Base-by-base conservation (phyloP, 768 basidiomycete species). In the Cystobasidium tubakii region DNA sequence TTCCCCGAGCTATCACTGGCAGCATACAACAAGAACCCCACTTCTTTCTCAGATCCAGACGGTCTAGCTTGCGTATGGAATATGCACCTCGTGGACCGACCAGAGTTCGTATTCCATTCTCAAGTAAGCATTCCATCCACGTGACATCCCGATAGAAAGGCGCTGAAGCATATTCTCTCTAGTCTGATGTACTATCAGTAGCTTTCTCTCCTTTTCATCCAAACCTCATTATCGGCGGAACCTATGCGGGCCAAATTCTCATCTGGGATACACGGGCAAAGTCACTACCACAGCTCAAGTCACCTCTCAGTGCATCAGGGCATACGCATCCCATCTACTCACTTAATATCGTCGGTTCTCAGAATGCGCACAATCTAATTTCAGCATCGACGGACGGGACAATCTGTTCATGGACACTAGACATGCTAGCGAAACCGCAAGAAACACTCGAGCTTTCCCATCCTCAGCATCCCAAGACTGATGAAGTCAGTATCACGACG, bases 281-380 rank as follows among this genome's bases (percentile, higher is more conserved):
- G 0, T 95, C 95, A 80, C 84, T 97, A 1, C 96, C 96, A 0
- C 92, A 98, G 1, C 84, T 97, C 62, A 99, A 98, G 83, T 96
- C 96, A 4, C 96, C 96, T 0, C 82, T 98, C 46, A 96, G 94
- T 19, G 92, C 94, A 0, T 88, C 92, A 33, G 96, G 96, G 0
- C 96, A 99, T 80, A 98, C 96, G 1, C 95, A 99, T 82, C 96
- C 96, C 0, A 91, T 99, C 44, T 99, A 99, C 83, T 90, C 92
- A 0, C 96, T 99, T 89, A 88, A 90, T 77, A 92, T 97, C 88
- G 91, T 98, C 21, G 96, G 96, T 10, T 96, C 96, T 1, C 96
- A 98, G 82, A 97, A 98, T 80, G 96, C 96, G 0, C 94, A 98
- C 81, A 98, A 96, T 79, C 83, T 99, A 73, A 92, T 99, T 76